Evolutionary conservation across 1,284 basidiomycete species (phyloP).

Genomic region (Xerocomus cyaneibrunnescens): DNA sequence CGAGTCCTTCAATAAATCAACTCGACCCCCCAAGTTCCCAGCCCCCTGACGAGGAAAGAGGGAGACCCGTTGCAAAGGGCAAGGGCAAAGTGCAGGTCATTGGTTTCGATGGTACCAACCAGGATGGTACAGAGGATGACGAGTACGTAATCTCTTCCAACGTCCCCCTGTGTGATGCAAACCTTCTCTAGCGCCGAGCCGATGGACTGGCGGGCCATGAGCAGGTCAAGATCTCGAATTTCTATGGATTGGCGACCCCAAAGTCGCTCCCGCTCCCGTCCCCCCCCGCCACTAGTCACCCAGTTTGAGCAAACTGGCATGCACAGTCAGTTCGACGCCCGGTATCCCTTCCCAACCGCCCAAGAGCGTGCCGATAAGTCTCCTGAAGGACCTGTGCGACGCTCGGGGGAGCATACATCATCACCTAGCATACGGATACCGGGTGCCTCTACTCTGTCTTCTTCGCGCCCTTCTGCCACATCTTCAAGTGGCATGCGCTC

Average conservation of each 20-base stretch:
- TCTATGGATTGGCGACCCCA: slow-evolving; percentile 82
- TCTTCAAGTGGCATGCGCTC: slow-evolving; percentile 38
- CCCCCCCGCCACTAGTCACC: slow-evolving; percentile 52
- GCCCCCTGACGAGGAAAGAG: slow-evolving; percentile 50
- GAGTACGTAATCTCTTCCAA: slow-evolving; percentile 63
- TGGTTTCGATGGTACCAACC: slow-evolving; percentile 74
- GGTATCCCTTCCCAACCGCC: slow-evolving; percentile 42
- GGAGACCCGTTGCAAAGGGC: slow-evolving; percentile 72
- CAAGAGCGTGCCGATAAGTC: slow-evolving; percentile 22
- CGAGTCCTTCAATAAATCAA: slow-evolving; percentile 10
- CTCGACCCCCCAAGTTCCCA: slow-evolving; percentile 3
- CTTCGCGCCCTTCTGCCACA: slow-evolving; percentile 50
- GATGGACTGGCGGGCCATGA: slow-evolving; percentile 95
- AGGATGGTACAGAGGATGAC: slow-evolving; percentile 64
- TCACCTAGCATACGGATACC: slow-evolving; percentile 54
- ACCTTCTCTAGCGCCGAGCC: slow-evolving; percentile 45
- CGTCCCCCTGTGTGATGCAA: slow-evolving; percentile 21
- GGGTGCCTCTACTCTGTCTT: slow-evolving; percentile 45
- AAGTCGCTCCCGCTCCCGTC: slow-evolving; percentile 72
- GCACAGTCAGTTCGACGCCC: slow-evolving; percentile 42
- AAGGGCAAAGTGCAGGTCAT: slow-evolving; percentile 71
- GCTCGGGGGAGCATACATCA: slow-evolving; percentile 26
- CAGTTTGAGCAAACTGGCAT: slow-evolving; percentile 46
- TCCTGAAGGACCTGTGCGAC: slow-evolving; percentile 32
- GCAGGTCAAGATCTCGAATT: slow-evolving; percentile 88